A percentile compares a stretch with the other conserved stretches of the same genome.
These are phyloP conservation scores for Solanum ossicruentum DNA, from an alignment of 257 asterid species.

Conservation along the genomic window DNA sequence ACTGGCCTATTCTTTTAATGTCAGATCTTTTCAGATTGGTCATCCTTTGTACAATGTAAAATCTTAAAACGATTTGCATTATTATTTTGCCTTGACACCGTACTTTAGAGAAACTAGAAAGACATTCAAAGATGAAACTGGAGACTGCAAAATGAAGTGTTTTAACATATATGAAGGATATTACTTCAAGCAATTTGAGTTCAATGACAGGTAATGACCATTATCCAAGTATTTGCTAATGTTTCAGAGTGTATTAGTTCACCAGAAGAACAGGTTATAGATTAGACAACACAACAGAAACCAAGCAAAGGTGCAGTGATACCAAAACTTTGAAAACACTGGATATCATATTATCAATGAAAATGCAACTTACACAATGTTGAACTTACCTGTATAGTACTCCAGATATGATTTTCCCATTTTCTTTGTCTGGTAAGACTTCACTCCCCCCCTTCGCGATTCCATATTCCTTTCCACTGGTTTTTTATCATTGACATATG, in stretches of 20 bases:
- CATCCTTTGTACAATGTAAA: neutral
- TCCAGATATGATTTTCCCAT: conserved; percentile 2
- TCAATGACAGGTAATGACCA: neutral
- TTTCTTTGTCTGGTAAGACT: neutral
- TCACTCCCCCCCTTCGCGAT: neutral
- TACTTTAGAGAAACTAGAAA: neutral
- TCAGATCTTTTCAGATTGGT: neutral
- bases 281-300: neutral
- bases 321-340: neutral
- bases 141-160: neutral
- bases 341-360: neutral
- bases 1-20: neutral
- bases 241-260: neutral
- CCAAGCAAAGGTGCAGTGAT: neutral
- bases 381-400: neutral
- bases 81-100: neutral
- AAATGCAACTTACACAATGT: neutral
- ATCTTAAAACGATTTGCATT: neutral
- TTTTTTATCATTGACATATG: neutral
- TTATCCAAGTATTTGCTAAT: neutral
- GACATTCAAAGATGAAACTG: neutral
- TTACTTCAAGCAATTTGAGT: neutral
- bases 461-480: neutral
- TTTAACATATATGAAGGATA: neutral
- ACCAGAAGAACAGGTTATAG: neutral